Evolutionary conservation across 2,329 filamentous ascomycete genomes (phyloP).

Genomic region (Tolypocladium endophyticum): DNA sequence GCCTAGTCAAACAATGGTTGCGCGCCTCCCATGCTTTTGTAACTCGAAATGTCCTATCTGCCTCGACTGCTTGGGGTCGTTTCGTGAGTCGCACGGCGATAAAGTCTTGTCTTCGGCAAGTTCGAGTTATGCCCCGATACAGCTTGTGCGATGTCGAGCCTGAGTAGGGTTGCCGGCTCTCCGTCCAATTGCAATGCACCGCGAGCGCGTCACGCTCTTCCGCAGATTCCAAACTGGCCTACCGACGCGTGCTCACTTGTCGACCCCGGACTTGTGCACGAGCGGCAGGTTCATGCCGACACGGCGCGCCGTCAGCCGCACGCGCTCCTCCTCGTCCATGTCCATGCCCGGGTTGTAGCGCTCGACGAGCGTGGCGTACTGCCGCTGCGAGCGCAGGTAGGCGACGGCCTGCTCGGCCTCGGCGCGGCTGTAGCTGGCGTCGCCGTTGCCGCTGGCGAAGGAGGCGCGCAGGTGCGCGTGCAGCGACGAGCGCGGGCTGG

Average conservation of each 20-base stretch:
- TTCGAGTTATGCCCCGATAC: not conserved
- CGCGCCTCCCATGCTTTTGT: not conserved
- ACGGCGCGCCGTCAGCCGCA: conserved; percentile 71
- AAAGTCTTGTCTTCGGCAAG: not conserved
- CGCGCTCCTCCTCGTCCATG: conserved; percentile 76
- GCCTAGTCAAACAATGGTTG: not conserved
- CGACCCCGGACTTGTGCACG: conserved; percentile 31
- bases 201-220: no score
- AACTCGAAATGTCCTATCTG: no score
- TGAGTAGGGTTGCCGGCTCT: not conserved
- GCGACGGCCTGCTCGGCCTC: conserved; percentile 64
- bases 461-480: conserved; percentile 19
- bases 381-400: conserved; percentile 77
- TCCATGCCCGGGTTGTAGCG: conserved; percentile 89
- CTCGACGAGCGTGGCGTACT: conserved; percentile 72
- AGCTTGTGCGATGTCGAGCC: not conserved
- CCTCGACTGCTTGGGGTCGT: not conserved
- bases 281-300: conserved; percentile 84
- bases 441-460: conserved; percentile 15
- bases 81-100: not conserved
- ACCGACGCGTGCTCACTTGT: not conserved
- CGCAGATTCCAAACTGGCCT: not conserved
- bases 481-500: conserved; percentile 44
- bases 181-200: not conserved
- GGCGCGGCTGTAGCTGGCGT: conserved; percentile 15